phyloP scores from a whole-genome alignment of 306 rosid genomes.

The Trichosanthes truncata region DNA sequence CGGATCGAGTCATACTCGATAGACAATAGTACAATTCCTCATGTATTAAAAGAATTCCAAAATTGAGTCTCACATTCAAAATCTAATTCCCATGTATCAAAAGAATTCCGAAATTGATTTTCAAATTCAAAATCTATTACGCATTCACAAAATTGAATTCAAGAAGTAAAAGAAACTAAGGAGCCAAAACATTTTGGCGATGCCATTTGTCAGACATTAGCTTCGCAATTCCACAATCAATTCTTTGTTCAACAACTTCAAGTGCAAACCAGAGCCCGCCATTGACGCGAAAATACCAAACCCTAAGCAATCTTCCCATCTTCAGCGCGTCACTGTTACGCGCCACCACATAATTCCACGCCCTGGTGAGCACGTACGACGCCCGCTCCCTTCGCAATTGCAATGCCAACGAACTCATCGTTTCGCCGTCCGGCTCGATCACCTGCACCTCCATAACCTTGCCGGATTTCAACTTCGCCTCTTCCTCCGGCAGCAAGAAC shows the following conservation, averaged over 20 bases:
- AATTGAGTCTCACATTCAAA: too few species aligned
- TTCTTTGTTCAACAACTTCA: not conserved
- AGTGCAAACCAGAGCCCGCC: not conserved
- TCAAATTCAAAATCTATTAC: too few species aligned
- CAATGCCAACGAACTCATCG: not conserved
- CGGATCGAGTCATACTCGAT: too few species aligned
- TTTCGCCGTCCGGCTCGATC: not conserved
- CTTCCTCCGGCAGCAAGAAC: not conserved
- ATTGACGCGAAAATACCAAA: not conserved
- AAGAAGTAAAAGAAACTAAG: not conserved
- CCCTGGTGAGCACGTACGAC: not conserved
- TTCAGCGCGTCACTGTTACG: not conserved
- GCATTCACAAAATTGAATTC: too few species aligned
- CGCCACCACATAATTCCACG: not conserved
- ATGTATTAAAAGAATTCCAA: too few species aligned
- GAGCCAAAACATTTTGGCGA: too few species aligned
- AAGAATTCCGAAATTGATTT: too few species aligned
- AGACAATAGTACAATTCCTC: too few species aligned
- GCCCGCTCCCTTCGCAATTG: not conserved
- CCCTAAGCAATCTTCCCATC: not conserved
- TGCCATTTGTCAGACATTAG: not conserved
- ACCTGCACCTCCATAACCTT: not conserved
- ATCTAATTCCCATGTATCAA: too few species aligned
- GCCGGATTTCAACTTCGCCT: not conserved
- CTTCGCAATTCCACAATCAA: not conserved